Conservation (phyloP, 768 basidiomycete genomes). For the Grammothele lineata region DNA sequence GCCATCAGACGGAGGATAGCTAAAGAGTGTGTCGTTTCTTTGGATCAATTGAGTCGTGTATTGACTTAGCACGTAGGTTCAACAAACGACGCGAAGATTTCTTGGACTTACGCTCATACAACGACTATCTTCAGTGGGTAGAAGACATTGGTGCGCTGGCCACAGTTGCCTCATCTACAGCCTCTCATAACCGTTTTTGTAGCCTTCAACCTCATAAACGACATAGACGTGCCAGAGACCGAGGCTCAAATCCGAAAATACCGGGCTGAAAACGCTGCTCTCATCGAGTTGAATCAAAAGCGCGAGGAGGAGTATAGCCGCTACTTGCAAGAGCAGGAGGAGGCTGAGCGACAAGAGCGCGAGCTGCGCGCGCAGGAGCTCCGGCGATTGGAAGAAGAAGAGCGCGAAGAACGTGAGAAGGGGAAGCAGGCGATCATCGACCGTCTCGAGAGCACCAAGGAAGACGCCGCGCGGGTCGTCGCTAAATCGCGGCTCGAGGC, state of each 20-base stretch:
- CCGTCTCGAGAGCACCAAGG: slow-evolving; percentile 72
- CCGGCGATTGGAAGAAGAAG: slow-evolving; percentile 66
- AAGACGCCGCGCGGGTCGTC: slow-evolving; percentile 65
- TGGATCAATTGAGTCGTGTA: no score
- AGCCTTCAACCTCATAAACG: slow-evolving; percentile 96
- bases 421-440: slow-evolving; percentile 74
- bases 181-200: slow-evolving; percentile 11
- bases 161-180: not conserved
- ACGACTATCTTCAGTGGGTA: slow-evolving; percentile 94
- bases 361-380: slow-evolving; percentile 65
- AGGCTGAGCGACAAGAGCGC: slow-evolving; percentile 66
- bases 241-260: slow-evolving; percentile 80
- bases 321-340: slow-evolving; percentile 74
- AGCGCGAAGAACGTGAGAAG: slow-evolving; percentile 72
- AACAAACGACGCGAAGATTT: slow-evolving; percentile 95
- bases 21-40: slow-evolving; percentile 61
- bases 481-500: slow-evolving; percentile 65
- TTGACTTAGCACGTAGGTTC: slow-evolving; percentile 51
- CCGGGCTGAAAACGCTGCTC: slow-evolving; percentile 73
- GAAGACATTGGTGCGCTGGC: slow-evolving; percentile 88
- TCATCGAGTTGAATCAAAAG: slow-evolving; percentile 81
- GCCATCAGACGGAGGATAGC: slow-evolving; percentile 82
- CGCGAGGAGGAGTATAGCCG: slow-evolving; percentile 76
- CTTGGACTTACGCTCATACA: slow-evolving; percentile 69
- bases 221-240: slow-evolving; percentile 74